phyloP scores from a whole-genome alignment of 331 rosid species.

The Prunus yedoensis region DNA sequence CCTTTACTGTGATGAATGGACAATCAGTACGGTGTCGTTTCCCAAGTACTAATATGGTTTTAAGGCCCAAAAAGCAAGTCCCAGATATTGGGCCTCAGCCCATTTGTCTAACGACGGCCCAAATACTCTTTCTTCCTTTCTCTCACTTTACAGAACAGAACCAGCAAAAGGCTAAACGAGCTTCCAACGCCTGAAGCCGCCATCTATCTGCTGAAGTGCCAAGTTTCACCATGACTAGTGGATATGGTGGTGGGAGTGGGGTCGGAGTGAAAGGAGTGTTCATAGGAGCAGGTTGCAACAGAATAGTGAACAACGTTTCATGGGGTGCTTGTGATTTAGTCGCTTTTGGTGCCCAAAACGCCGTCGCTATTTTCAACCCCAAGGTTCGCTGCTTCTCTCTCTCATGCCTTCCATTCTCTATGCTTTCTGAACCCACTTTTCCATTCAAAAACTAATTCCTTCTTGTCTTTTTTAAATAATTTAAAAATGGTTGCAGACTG shows the following conservation, averaged over 20 bases:
- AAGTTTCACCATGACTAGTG: neutral
- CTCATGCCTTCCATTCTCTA: neutral
- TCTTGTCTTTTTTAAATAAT: neutral
- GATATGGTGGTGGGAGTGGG: conserved; percentile 7
- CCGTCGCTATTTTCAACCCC: conserved; percentile 80
- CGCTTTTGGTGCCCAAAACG: conserved; percentile 93
- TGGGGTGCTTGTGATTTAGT: conserved; percentile 91
- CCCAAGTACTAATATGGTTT: neutral
- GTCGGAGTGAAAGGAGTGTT: conserved; percentile 62
- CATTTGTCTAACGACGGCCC: neutral
- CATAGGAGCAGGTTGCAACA: conserved; percentile 91
- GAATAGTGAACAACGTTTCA: conserved; percentile 83
- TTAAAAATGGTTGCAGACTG: conserved; percentile 45
- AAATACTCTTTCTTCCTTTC: neutral
- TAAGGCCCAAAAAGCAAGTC: neutral
- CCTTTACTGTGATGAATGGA: too few species aligned
- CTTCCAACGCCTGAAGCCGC: conserved; percentile 9
- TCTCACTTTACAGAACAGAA: neutral
- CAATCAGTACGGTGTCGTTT: too few species aligned
- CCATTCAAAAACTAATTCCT: neutral
- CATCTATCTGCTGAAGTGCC: conserved; percentile 8
- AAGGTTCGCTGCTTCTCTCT: conserved; percentile 44
- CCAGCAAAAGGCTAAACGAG: neutral
- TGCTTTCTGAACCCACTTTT: neutral
- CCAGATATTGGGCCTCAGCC: neutral